A percentile compares a stretch with the other conserved stretches of the same genome.
Conservation (phyloP, 2,329 filamentous ascomycete genomes). For the Alternaria gansuensis region DNA sequence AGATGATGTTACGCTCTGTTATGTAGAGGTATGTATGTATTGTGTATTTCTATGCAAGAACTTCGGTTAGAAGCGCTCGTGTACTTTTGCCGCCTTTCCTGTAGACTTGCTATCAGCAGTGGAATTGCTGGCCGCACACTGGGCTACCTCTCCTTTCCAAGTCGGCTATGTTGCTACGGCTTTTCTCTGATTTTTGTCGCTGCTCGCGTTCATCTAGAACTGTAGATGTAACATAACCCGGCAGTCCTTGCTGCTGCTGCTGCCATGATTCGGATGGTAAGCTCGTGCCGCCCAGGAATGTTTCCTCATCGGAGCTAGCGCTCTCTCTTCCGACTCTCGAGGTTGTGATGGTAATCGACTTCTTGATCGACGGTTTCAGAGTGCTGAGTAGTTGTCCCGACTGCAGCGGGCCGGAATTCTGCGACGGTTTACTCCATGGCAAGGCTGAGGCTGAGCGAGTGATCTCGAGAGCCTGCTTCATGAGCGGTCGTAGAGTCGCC, state of each 20-base stretch:
- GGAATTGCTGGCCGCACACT: slow-evolving; percentile 21
- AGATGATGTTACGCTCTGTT: not conserved
- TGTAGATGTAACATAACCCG: slow-evolving; percentile 30
- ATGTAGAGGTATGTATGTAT: slow-evolving; percentile 6
- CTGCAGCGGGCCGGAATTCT: slow-evolving; percentile 16
- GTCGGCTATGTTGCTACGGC: not conserved
- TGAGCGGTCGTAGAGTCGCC: slow-evolving; percentile 39
- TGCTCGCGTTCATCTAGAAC: slow-evolving; percentile 24
- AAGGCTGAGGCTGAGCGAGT: slow-evolving; percentile 27
- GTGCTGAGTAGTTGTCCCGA: slow-evolving; percentile 26
- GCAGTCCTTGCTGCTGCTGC: slow-evolving; percentile 24
- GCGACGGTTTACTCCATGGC: slow-evolving; percentile 30
- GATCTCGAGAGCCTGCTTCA: slow-evolving; percentile 29
- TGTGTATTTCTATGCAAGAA: not conserved
- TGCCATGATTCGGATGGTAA: slow-evolving; percentile 25
- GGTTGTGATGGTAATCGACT: slow-evolving; percentile 34
- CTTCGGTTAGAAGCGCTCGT: slow-evolving; percentile 13
- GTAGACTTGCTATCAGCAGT: slow-evolving; percentile 24
- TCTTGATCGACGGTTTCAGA: slow-evolving; percentile 30
- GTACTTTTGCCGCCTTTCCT: slow-evolving; percentile 12
- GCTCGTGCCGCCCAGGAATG: slow-evolving; percentile 26
- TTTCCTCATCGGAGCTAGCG: slow-evolving; percentile 36
- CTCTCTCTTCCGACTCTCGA: slow-evolving; percentile 32
- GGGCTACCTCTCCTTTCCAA: slow-evolving; percentile 23
- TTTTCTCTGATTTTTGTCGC: slow-evolving; percentile 11